phyloP scores from a whole-genome alignment of 306 rosid genomes.

The Sesbania bispinosa region DNA sequence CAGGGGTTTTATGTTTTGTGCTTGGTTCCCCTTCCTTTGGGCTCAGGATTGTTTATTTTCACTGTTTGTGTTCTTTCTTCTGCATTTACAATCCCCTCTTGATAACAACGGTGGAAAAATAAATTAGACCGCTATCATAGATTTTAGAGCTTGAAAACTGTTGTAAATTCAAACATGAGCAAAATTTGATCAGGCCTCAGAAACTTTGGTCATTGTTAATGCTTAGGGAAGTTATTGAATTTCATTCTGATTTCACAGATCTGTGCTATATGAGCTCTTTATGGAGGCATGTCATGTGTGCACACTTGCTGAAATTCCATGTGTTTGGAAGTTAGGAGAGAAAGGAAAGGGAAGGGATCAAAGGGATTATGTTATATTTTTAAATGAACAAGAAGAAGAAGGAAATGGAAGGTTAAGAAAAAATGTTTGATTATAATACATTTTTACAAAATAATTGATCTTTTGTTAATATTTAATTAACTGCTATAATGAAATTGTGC shows the following conservation, averaged over 20 bases:
- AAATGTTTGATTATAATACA: neutral
- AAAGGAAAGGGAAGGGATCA: neutral
- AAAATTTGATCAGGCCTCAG: neutral
- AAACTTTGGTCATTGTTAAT: neutral
- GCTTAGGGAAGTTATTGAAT: neutral
- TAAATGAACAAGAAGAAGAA: neutral
- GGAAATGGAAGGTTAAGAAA: neutral
- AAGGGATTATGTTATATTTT: neutral
- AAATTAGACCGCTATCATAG: neutral
- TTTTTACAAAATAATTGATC: neutral
- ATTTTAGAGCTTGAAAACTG: neutral
- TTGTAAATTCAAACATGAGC: neutral
- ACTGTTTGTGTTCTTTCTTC: neutral
- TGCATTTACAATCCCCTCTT: neutral
- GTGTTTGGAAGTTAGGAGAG: neutral
- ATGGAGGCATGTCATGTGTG: neutral
- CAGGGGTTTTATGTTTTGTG: neutral
- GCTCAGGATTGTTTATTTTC: neutral
- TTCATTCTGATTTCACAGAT: neutral
- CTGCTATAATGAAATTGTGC: neutral
- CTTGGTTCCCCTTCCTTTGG: neutral
- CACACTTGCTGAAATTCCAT: neutral
- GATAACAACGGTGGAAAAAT: neutral
- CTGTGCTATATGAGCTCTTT: neutral
- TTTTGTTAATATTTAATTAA: neutral